Evolutionary conservation across 345 rosid species (phyloP), one percentile per base, ranked within the genome.

Genomic region (Physaria fendleri): DNA sequence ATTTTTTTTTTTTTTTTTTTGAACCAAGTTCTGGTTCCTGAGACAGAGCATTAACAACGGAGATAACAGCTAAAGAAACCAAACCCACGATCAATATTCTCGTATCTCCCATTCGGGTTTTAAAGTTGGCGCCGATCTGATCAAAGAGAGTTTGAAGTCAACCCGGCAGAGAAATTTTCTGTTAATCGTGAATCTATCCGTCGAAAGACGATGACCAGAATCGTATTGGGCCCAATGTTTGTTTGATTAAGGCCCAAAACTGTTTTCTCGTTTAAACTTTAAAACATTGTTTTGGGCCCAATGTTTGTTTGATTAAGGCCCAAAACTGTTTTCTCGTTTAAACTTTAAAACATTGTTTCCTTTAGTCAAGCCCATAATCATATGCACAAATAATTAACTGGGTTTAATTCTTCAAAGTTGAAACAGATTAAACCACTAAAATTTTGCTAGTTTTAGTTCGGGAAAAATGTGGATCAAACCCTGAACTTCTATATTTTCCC

Each of bases 1-100:
- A n/a, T n/a, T n/a, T n/a, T n/a, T n/a, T n/a, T n/a, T n/a, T n/a
- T n/a, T n/a, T n/a, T n/a, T n/a, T n/a, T n/a, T n/a, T n/a, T n/a
- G 97, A 86, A 35, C 94, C 69, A 32, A 93, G 78, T 56, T 76
- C 76, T n/a, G 90, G 94, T 28, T 82, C 93, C 44, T 72, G 59
- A 24, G 88, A 64, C 4, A 62, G 66, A 15, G 74, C 72, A 14
- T 64, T 69, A 25, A 59, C 75, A 14, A 43, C 46, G 48, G 79
- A 42, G 16, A 70, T 43, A 54, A 77, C 27, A 0, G 53, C 63
- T 58, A 75, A 20, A 42, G 40, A 68, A 0, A 61, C 37, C 66
- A 73, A 57, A 39, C 60, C 54, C 11, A 70, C 34, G 56, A 65
- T 56, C 74, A 44, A 14, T 70, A 72, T 74, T 55, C 62, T 46